Conservation (phyloP, 1,139 yeast species). For the Suhomyces yuchorum region DNA sequence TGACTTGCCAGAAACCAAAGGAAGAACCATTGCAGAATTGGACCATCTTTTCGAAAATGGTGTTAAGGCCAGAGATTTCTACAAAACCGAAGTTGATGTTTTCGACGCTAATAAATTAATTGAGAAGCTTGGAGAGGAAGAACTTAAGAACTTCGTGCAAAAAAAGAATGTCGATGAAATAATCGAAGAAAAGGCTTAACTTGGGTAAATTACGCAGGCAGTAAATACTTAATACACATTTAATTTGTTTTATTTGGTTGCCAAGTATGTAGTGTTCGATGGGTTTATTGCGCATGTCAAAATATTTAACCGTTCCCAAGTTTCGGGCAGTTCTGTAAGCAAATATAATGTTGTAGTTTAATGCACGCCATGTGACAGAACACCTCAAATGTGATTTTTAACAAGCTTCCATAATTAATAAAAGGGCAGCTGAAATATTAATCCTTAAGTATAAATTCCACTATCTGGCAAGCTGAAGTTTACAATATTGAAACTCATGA, state of each 20-base stretch:
- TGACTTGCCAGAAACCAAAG: constrained; percentile 60
- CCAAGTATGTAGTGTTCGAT: too few relatives aligned
- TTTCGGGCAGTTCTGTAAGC: too few relatives aligned
- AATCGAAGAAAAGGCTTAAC: constrained; percentile 10
- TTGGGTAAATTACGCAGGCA: constrained; percentile 1
- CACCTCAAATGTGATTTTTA: too few relatives aligned
- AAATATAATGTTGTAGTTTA: too few relatives aligned
- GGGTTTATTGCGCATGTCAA: too few relatives aligned
- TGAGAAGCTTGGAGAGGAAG: constrained; percentile 39
- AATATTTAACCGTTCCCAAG: too few relatives aligned
- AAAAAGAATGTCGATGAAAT: constrained; percentile 15
- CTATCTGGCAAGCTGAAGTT: too few relatives aligned
- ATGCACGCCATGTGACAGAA: too few relatives aligned
- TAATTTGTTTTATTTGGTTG: not conserved
- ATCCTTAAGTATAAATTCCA: too few relatives aligned
- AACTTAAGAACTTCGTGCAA: constrained; percentile 34
- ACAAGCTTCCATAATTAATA: too few relatives aligned
- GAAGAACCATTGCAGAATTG: constrained; percentile 60
- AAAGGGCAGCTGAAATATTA: too few relatives aligned
- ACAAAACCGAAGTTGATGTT: constrained; percentile 27
- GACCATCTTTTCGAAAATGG: constrained; percentile 51
- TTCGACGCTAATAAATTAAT: constrained; percentile 33
- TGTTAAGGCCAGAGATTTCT: constrained; percentile 49
- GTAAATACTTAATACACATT: not conserved
- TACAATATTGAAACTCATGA: too few relatives aligned